Conservation (phyloP, 495 filamentous ascomycete genomes). For the Thermochaetoides thermophila region DNA sequence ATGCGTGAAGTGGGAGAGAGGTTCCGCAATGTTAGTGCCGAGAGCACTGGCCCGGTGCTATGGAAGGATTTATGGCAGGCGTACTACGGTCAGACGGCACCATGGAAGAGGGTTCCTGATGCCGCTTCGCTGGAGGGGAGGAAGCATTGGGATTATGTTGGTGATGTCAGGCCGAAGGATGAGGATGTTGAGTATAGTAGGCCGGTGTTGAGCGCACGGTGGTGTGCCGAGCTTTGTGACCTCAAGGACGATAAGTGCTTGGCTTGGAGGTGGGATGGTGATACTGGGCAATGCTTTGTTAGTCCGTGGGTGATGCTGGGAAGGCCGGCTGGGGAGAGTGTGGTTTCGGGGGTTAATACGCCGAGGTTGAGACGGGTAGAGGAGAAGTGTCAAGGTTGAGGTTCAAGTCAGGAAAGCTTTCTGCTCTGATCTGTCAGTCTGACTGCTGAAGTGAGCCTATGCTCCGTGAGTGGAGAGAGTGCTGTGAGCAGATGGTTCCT, state of each 20-base stretch:
- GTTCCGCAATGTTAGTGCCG: constrained; percentile 20
- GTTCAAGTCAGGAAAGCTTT: no score
- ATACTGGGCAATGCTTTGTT: constrained; percentile 16
- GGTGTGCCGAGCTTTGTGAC: constrained; percentile 14
- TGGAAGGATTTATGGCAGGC: constrained; percentile 28
- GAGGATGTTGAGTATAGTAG: constrained; percentile 18
- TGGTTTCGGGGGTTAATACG: constrained; percentile 9
- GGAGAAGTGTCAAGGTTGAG: constrained; percentile 4
- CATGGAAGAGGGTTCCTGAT: constrained; percentile 15
- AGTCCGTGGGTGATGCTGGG: constrained; percentile 33
- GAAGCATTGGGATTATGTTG: constrained; percentile 22
- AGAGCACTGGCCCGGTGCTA: no score
- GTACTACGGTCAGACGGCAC: constrained; percentile 19
- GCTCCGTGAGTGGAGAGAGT: no score
- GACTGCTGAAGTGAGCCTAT: no score
- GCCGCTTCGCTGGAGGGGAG: constrained; percentile 7
- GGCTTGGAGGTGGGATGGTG: constrained; percentile 30
- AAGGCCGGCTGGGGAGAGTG: constrained; percentile 10
- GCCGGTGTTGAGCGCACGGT: constrained; percentile 16
- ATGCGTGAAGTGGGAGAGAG: constrained; percentile 23
- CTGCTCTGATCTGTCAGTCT: no score
- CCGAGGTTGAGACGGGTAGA: constrained; percentile 6
- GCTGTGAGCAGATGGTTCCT: no score
- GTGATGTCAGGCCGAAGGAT: constrained; percentile 23
- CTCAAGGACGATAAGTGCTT: constrained; percentile 14